Evolutionary conservation across 2,329 filamentous ascomycete species (phyloP).

Genomic region (Microascus cirrosus): DNA sequence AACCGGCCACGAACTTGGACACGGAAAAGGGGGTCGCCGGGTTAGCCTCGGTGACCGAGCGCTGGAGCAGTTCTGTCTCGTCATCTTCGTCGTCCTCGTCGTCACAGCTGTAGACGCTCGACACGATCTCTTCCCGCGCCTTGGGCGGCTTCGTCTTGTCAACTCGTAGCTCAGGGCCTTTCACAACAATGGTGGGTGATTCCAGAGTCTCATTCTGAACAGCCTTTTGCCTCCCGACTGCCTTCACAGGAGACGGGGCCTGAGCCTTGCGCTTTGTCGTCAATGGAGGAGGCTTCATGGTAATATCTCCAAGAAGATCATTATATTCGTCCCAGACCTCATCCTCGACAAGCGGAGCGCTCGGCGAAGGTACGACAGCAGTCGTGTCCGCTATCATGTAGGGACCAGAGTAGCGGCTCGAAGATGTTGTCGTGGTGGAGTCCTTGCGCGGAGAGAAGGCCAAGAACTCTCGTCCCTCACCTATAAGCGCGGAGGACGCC

Average conservation of each 20-base stretch:
- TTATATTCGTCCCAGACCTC: constrained; percentile 94
- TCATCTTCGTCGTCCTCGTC: background rate
- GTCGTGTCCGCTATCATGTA: constrained; percentile 51
- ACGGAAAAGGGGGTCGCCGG: constrained; percentile 31
- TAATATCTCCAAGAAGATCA: constrained; percentile 64
- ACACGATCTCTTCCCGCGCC: background rate
- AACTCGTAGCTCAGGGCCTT: background rate
- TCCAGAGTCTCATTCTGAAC: background rate
- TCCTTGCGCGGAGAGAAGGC: constrained; percentile 62
- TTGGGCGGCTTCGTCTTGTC: background rate
- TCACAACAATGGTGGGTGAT: constrained; percentile 1
- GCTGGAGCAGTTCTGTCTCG: background rate
- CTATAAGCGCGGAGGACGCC: constrained; percentile 18
- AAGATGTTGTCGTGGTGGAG: constrained; percentile 50
- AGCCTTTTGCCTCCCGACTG: background rate
- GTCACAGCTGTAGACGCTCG: constrained; percentile 3
- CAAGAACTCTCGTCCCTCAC: constrained; percentile 52
- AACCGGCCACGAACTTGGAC: constrained; percentile 20
- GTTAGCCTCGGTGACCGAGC: constrained; percentile 11
- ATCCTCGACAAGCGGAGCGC: constrained; percentile 60
- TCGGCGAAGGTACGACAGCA: constrained; percentile 51
- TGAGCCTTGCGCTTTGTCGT: constrained; percentile 11
- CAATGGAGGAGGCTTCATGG: constrained; percentile 32
- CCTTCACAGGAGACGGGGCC: background rate
- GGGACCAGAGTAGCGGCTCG: constrained; percentile 53